Conservation (phyloP, 768 basidiomycete species). For the Termitomyces sp. region DNA sequence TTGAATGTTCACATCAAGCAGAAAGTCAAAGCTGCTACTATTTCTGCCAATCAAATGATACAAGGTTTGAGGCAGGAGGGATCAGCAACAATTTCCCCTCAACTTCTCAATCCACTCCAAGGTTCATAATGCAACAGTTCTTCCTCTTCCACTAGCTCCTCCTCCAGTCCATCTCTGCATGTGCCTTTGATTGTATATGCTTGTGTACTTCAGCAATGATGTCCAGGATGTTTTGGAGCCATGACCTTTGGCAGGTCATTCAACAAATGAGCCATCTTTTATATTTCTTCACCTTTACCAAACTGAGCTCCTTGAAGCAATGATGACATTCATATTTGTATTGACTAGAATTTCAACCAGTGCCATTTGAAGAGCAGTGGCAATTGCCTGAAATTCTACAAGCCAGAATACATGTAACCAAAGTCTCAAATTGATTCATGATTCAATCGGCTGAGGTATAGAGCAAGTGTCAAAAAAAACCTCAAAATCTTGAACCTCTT, state of each 20-base stretch:
- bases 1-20: background rate
- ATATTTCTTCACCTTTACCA: constrained; percentile 20
- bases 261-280: constrained; percentile 23
- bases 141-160: no score
- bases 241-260: constrained; percentile 20
- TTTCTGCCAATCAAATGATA: background rate
- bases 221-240: constrained; percentile 32
- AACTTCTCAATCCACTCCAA: no score
- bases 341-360: constrained; percentile 40
- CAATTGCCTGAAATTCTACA: constrained; percentile 25
- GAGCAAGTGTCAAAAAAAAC: constrained; percentile 17
- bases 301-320: no score
- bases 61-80: no score
- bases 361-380: constrained; percentile 27
- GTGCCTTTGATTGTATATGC: constrained; percentile 6
- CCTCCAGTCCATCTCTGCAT: background rate
- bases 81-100: no score
- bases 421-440: background rate
- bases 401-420: no score
- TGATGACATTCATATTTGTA: no score
- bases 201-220: constrained; percentile 23
- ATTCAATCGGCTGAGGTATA: constrained; percentile 28
- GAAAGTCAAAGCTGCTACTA: background rate
- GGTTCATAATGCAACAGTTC: no score
- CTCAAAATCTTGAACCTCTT: background rate